Conservation (phyloP, 257 asterid genomes). For the Schizonepeta tenuifolia region DNA sequence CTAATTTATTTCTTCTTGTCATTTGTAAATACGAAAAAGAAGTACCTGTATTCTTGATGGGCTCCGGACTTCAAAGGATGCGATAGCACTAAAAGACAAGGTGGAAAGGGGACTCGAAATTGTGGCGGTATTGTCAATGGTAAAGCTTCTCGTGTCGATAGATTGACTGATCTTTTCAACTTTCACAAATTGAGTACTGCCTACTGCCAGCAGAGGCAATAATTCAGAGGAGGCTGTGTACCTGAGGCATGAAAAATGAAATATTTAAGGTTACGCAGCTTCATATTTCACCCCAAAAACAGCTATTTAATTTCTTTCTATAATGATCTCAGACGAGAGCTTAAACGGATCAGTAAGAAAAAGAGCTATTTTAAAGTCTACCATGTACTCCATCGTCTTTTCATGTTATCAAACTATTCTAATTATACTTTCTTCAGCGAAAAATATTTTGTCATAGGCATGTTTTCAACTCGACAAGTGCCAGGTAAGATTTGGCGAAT, state of each 20-base stretch:
- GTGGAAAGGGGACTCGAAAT: constrained; percentile 71
- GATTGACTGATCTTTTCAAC: constrained; percentile 84
- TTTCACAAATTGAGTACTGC: constrained; percentile 74
- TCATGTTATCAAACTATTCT: constrained; percentile 1
- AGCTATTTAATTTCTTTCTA: neutral
- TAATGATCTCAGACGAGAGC: constrained; percentile 5
- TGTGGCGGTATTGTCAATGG: constrained; percentile 70
- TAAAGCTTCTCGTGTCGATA: constrained; percentile 62
- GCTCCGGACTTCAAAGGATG: constrained; percentile 79
- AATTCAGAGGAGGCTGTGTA: constrained; percentile 92
- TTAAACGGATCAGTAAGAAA: neutral
- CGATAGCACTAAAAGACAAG: constrained; percentile 76
- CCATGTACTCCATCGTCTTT: neutral
- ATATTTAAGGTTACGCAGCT: constrained; percentile 18
- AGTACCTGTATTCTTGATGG: constrained; percentile 88
- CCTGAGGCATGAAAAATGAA: constrained; percentile 55
- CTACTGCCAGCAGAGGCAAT: constrained; percentile 86
- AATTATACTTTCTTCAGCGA: neutral
- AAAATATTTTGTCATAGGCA: neutral
- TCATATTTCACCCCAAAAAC: neutral
- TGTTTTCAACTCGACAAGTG: constrained; percentile 18
- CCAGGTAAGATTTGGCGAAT: neutral
- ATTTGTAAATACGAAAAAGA: neutral
- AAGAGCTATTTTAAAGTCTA: neutral
- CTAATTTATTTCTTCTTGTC: neutral